Percentiles rank a stretch among this genome's conserved stretches.
These are phyloP conservation scores for Telopea speciosissima DNA, from an alignment of 177 flowering plant species.

Conservation along the genomic window DNA sequence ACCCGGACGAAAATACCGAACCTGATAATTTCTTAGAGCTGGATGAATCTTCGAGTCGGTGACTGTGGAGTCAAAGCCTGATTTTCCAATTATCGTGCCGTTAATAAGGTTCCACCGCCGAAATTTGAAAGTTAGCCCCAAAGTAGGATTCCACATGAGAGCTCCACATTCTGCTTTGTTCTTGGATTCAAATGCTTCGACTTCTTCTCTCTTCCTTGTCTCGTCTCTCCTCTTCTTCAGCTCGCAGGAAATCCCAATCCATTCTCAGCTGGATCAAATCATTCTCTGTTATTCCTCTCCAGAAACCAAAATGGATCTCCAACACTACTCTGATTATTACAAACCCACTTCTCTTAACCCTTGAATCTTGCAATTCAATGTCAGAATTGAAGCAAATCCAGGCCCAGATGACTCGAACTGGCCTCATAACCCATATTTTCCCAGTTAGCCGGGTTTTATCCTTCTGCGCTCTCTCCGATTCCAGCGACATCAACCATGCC, in stretches of 20 bases:
- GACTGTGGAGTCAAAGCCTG: too few species aligned
- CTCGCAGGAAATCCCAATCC: neutral
- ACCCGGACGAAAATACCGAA: too few species aligned
- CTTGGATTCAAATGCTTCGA: neutral
- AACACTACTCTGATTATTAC: slow-evolving; percentile 36
- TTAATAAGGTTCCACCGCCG: neutral
- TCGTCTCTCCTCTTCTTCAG: neutral
- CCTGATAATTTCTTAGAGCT: too few species aligned
- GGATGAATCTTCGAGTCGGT: too few species aligned
- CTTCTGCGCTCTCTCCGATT: slow-evolving; percentile 47
- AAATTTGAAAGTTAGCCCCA: too few species aligned
- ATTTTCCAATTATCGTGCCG: too few species aligned
- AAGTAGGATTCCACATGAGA: neutral
- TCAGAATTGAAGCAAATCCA: slow-evolving; percentile 62
- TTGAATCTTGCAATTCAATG: slow-evolving; percentile 57
- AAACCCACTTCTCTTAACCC: slow-evolving; percentile 42
- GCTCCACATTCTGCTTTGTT: neutral
- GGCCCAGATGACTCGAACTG: slow-evolving; percentile 51
- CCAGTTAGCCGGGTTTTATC: slow-evolving; percentile 55
- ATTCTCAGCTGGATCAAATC: slow-evolving; percentile 4
- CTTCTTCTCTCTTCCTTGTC: slow-evolving; percentile 2
- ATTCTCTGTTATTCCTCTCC: slow-evolving; percentile 7
- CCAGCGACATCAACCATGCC: slow-evolving; percentile 43
- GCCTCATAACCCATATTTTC: slow-evolving; percentile 43
- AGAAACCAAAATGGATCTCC: slow-evolving; percentile 45